Percentiles rank a stretch among this genome's conserved stretches.
phyloP scores from a whole-genome alignment of 768 basidiomycete species.

The Hemileccinum impolitum region DNA sequence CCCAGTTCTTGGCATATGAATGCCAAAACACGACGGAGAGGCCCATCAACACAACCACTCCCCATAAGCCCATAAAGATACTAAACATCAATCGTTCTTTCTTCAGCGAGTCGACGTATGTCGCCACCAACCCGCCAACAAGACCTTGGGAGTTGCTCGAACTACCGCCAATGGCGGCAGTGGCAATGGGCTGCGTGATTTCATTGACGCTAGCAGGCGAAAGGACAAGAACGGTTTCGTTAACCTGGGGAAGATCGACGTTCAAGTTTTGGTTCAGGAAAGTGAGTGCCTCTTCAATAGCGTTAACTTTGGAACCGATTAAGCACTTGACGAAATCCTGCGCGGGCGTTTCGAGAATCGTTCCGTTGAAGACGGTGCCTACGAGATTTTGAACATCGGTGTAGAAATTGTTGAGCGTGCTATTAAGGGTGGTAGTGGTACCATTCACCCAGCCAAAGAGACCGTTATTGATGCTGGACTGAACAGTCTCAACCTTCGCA shows the following conservation, averaged over 20 bases:
- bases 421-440: constrained; percentile 84
- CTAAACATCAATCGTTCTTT: constrained; percentile 82
- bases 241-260: constrained; percentile 75
- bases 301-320: constrained; percentile 86
- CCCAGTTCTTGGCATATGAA: constrained; percentile 49
- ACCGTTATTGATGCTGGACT: constrained; percentile 78
- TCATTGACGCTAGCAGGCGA: constrained; percentile 71
- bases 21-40: constrained; percentile 70
- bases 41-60: constrained; percentile 77
- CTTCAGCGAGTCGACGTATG: constrained; percentile 69
- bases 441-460: constrained; percentile 94
- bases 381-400: constrained; percentile 78
- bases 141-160: constrained; percentile 54
- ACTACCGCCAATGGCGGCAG: constrained; percentile 71
- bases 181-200: constrained; percentile 73
- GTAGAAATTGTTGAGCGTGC: constrained; percentile 85
- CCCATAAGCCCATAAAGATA: constrained; percentile 84
- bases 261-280: constrained; percentile 88
- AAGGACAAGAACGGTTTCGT: constrained; percentile 71
- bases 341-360: constrained; percentile 75
- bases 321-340: constrained; percentile 88
- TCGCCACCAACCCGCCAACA: constrained; percentile 66
- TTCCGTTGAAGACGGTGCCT: constrained; percentile 75
- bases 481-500: constrained; percentile 59
- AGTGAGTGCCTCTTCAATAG: constrained; percentile 82